Base-by-base conservation (phyloP, 768 basidiomycete genomes). In the Gyrodon lividus region DNA sequence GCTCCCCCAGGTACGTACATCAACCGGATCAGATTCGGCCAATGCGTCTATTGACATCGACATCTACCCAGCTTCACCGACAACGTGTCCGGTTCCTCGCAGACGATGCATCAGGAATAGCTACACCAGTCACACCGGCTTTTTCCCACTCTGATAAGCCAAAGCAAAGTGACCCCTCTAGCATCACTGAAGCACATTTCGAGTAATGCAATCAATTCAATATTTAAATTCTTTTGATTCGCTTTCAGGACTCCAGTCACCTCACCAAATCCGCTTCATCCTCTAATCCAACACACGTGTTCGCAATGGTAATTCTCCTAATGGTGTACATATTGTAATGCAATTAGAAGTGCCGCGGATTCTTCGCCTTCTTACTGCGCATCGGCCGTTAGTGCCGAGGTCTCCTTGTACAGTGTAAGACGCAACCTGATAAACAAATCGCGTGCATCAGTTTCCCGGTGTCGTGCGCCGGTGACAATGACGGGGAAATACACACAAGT, bases 81-180 rank as follows among this genome's bases (percentile, higher is more conserved):
- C 87, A 88, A 70, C 80, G 90, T 54, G 81, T 92, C 37, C 86
- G 87, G 14, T 89, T 92, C 68, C 73, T 91, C 70, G 71, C 85
- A 9, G 77, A 80, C 24, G 82, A 82, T 14, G 69, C 68, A 16
- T 90, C 89, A 33, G 85, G 86, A 46, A 65, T 83, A 48, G 74
- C 77, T 19, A 90, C 89, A 3, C 88, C 89, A 0, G 69, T 81
- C 10, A 83, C 83, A 4, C 76, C 82, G 6, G 75, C 70, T 57
- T 83, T 82, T 59, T 73, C 83, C 30, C 72, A 72, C 28, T 79
- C 80, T n/a, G 82, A 81, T 43, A 68, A 55, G 45, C 48, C 44
- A 46, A 59, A 59, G 57, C 58, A 57, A 35, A 46, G 58, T 53
- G 59, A 64, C 26, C 65, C 72, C 28, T 55, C 69, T 40, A 60